These are phyloP conservation scores for Ophiosphaerella narmari DNA, from an alignment of 2,329 filamentous ascomycete genomes.

Conservation along the genomic window DNA sequence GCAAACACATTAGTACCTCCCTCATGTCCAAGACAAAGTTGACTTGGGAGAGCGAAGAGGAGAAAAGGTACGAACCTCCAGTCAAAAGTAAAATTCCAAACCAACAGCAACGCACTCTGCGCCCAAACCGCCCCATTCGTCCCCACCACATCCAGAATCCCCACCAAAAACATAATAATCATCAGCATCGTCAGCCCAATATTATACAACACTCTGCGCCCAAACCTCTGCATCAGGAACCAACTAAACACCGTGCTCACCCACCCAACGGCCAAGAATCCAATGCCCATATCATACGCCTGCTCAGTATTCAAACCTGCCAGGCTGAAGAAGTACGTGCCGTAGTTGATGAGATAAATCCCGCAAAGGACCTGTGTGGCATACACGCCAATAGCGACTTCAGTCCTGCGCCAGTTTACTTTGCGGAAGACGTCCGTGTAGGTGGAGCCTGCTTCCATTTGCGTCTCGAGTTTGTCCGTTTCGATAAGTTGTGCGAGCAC, in stretches of 20 bases:
- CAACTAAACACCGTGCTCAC: neutral
- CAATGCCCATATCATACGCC: neutral
- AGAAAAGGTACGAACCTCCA: neutral
- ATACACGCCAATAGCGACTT: conserved; percentile 61
- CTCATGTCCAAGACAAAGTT: no score
- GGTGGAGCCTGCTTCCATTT: neutral
- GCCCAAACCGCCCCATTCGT: neutral
- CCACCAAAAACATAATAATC: neutral
- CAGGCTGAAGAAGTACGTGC: neutral
- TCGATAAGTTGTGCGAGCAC: neutral
- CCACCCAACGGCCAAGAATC: neutral
- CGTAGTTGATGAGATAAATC: conserved; percentile 47
- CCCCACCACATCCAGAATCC: neutral
- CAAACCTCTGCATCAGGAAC: neutral
- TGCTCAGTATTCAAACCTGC: neutral
- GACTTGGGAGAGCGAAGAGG: no score
- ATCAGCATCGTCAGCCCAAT: neutral
- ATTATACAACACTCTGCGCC: neutral
- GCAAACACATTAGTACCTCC: no score
- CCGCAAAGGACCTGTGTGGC: conserved; percentile 51
- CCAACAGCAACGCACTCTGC: neutral
- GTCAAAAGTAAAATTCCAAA: neutral
- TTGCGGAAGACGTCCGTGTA: neutral
- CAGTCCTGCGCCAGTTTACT: conserved; percentile 60
- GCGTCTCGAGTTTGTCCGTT: neutral